A percentile compares a stretch with the other conserved stretches of the same genome.
phyloP scores from a whole-genome alignment of 257 asterid species.

The Nicotiana obtusifolia region DNA sequence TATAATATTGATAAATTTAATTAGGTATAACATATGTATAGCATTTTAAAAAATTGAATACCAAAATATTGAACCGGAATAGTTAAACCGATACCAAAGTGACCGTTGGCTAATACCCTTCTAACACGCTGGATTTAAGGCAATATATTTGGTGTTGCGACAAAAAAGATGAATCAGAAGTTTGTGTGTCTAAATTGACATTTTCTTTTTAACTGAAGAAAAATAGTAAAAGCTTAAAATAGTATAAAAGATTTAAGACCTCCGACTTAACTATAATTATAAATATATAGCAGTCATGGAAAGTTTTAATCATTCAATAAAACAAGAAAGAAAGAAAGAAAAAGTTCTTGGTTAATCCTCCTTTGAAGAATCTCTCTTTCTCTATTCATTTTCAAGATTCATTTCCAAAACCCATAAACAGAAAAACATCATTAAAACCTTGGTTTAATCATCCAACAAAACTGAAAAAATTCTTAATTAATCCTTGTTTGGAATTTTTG shows the following conservation, averaged over 20 bases:
- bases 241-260: background rate
- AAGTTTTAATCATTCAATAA: background rate
- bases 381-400: background rate
- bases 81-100: no score
- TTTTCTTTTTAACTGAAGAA: background rate
- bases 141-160: background rate
- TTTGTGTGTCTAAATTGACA: background rate
- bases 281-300: background rate
- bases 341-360: background rate
- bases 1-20: no score
- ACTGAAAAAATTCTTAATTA: background rate
- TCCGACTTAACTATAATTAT: background rate
- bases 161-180: background rate
- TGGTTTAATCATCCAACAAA: background rate
- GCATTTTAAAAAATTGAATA: no score
- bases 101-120: no score
- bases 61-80: no score
- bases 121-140: no score
- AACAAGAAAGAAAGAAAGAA: background rate
- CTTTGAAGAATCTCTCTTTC: background rate
- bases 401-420: background rate
- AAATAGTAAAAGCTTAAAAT: background rate
- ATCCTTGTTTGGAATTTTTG: no score
- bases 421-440: background rate
- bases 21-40: no score